A percentile compares a stretch with the other conserved stretches of the same genome.
These are phyloP conservation scores for Melastoma candidum DNA, from an alignment of 441 rosid genomes.

Conservation along the genomic window DNA sequence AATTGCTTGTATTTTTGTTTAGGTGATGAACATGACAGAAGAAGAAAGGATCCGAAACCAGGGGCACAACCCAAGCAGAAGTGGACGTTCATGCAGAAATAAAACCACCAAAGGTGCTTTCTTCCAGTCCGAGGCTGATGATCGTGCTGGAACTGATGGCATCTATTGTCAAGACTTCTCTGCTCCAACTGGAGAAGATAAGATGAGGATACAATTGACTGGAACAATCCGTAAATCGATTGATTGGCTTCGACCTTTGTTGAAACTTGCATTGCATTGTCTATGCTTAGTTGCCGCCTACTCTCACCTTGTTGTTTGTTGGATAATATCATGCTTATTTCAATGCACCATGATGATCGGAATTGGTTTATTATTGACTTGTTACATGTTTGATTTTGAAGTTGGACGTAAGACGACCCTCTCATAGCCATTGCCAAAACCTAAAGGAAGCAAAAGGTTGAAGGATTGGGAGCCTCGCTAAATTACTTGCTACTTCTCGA, in stretches of 20 bases:
- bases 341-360: no score
- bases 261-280: not conserved
- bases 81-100: conserved; percentile 92
- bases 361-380: conserved; percentile 2
- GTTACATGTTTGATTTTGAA: conserved; percentile 22
- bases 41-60: conserved; percentile 80
- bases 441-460: conserved; percentile 90
- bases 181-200: conserved; percentile 91
- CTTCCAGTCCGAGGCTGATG: conserved; percentile 63
- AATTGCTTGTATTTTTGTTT: no score
- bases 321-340: no score
- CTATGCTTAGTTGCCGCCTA: not conserved
- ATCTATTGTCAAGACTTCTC: conserved; percentile 67
- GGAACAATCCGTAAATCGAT: conserved; percentile 80
- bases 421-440: conserved; percentile 67
- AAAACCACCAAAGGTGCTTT: conserved; percentile 83
- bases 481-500: not conserved
- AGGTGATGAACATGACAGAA: conserved; percentile 82
- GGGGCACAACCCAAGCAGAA: conserved; percentile 49
- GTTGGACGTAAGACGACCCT: conserved; percentile 75
- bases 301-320: no score
- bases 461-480: conserved; percentile 61
- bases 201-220: conserved; percentile 77
- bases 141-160: conserved; percentile 39
- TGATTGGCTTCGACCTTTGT: conserved; percentile 1